These are phyloP conservation scores for Apiospora phragmitis DNA, from an alignment of 2,329 filamentous ascomycete species.

Conservation along the genomic window DNA sequence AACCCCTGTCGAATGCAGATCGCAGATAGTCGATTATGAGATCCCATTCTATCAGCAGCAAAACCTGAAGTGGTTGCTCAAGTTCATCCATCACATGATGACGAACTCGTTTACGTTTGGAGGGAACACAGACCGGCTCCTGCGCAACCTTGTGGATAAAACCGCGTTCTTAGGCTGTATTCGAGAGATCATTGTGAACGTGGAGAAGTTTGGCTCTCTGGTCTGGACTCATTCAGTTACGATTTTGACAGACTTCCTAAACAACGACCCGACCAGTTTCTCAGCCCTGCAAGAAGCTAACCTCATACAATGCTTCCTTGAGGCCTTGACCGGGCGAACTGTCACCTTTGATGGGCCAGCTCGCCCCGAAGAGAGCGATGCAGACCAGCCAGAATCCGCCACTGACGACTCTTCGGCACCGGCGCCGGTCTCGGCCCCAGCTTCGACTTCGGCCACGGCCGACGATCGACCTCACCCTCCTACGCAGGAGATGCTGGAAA, in stretches of 20 bases:
- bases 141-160: conserved; percentile 93
- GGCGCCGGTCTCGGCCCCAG: background rate
- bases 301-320: conserved; percentile 81
- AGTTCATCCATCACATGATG: conserved; percentile 96
- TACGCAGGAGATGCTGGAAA: conserved; percentile 48
- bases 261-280: conserved; percentile 98
- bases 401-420: background rate
- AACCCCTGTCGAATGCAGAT: conserved; percentile 69
- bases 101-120: conserved; percentile 67
- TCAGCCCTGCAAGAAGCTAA: conserved; percentile 93
- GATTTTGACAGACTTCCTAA: conserved; percentile 93
- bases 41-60: conserved; percentile 94
- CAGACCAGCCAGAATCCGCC: background rate
- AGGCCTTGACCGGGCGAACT: conserved; percentile 68
- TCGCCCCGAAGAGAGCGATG: conserved; percentile 31
- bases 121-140: conserved; percentile 83
- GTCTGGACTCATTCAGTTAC: conserved; percentile 95
- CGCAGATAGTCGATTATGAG: conserved; percentile 85
- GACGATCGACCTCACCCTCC: conserved; percentile 54
- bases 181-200: conserved; percentile 78
- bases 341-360: conserved; percentile 40
- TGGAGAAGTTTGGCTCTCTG: conserved; percentile 79
- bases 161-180: conserved; percentile 79
- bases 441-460: conserved; percentile 11
- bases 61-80: conserved; percentile 89